These are phyloP conservation scores for Fragaria vesca DNA, from an alignment of 306 rosid species.

Conservation along the genomic window DNA sequence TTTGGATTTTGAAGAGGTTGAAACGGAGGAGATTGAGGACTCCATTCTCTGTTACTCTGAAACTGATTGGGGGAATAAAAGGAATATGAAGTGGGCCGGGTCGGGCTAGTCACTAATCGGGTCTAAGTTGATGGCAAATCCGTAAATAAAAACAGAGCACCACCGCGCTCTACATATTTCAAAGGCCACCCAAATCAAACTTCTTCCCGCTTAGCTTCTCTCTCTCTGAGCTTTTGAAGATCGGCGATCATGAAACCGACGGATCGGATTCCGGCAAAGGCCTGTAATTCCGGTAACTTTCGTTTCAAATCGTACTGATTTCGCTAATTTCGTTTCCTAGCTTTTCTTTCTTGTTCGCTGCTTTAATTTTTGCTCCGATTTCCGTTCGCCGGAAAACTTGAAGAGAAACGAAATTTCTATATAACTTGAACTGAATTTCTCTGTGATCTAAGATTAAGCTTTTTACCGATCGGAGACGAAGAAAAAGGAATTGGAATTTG, in stretches of 20 bases:
- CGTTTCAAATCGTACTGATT: background rate
- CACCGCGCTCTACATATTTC: background rate
- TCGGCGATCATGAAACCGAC: conserved; percentile 16
- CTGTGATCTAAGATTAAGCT: background rate
- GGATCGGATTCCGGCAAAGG: conserved; percentile 9
- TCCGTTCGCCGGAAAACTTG: background rate
- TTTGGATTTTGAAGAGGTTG: conserved; percentile 29
- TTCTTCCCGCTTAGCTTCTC: conserved; percentile 3
- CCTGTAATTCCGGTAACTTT: conserved; percentile 8
- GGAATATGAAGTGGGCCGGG: background rate
- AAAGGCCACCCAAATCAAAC: background rate
- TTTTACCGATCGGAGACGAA: background rate
- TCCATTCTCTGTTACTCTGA: conserved; percentile 3
- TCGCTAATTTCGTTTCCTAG: background rate
- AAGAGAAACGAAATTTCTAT: background rate
- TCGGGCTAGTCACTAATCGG: background rate
- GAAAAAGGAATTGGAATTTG: background rate
- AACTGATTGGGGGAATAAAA: background rate
- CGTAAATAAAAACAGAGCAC: background rate
- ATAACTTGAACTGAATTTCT: background rate
- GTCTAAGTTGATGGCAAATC: background rate
- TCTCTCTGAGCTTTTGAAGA: conserved; percentile 4
- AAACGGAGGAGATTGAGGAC: background rate
- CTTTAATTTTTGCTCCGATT: background rate
- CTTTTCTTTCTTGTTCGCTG: background rate